A percentile compares a stretch with the other conserved stretches of the same genome.
These are phyloP conservation scores for Dichomitus squalens DNA, from an alignment of 1,284 basidiomycete genomes.

Conservation along the genomic window DNA sequence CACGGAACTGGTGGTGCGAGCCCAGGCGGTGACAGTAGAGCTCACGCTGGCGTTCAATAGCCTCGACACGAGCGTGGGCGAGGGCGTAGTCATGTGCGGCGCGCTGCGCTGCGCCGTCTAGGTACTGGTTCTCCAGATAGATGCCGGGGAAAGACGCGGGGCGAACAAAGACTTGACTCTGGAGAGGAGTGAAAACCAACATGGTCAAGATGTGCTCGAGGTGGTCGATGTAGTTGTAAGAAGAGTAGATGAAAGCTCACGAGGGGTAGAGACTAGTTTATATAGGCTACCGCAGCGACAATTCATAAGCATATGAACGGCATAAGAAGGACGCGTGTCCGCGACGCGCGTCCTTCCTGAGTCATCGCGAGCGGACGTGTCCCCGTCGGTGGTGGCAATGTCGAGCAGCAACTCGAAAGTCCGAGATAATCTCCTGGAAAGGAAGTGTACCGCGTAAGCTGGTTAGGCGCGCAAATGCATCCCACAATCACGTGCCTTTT, in stretches of 20 bases:
- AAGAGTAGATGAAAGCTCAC: not conserved
- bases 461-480: no score
- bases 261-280: not conserved
- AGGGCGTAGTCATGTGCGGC: constrained; percentile 23
- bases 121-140: constrained; percentile 14
- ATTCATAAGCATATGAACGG: constrained; percentile 11
- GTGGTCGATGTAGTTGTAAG: constrained; percentile 5
- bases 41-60: constrained; percentile 9
- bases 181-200: constrained; percentile 24
- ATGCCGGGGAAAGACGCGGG: not conserved
- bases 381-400: no score
- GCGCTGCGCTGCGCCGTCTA: constrained; percentile 16
- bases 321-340: constrained; percentile 16
- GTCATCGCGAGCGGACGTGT: constrained; percentile 12
- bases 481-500: no score
- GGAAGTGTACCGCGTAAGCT: no score
- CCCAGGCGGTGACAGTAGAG: constrained; percentile 1
- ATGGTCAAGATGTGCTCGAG: constrained; percentile 14
- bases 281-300: constrained; percentile 8
- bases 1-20: not conserved
- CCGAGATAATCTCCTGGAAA: no score
- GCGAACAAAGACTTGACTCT: constrained; percentile 5
- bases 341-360: constrained; percentile 22
- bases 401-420: no score
- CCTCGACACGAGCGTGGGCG: constrained; percentile 21